Evolutionary conservation across 2,329 filamentous ascomycete genomes (phyloP).

Genomic region (Colletotrichum sp.): DNA sequence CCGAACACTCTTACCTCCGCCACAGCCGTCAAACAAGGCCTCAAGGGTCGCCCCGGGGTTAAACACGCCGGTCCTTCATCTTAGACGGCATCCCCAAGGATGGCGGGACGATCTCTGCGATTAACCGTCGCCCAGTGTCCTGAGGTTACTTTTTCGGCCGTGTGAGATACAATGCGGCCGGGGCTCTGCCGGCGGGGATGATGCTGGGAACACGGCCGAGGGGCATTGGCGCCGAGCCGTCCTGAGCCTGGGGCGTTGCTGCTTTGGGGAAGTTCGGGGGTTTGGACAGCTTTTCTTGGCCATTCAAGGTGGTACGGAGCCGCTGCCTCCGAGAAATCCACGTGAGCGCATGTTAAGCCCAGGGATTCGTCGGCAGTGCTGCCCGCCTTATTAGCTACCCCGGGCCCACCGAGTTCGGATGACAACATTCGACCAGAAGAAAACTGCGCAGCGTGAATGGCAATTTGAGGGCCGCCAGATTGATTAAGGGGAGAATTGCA

Average conservation of each 20-base stretch:
- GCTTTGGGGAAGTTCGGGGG: not conserved
- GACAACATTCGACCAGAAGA: not conserved
- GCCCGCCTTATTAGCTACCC: not conserved
- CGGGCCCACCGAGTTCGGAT: not conserved
- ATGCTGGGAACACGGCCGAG: constrained; percentile 7
- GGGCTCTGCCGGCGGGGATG: constrained; percentile 6
- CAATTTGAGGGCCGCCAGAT: not conserved
- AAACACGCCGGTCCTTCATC: not conserved
- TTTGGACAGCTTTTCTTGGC: not conserved
- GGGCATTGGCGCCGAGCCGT: constrained; percentile 14
- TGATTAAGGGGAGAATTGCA: constrained; percentile 9
- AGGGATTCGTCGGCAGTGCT: not conserved
- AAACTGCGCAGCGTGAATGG: not conserved
- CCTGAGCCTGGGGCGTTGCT: not conserved
- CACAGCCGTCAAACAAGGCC: not conserved
- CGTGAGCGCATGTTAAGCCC: not conserved
- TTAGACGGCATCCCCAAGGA: not conserved
- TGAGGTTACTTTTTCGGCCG: constrained; percentile 7
- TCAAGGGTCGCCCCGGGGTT: not conserved
- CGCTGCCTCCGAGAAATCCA: not conserved
- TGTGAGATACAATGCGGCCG: constrained; percentile 7
- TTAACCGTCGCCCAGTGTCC: not conserved
- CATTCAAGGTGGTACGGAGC: not conserved
- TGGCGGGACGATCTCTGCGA: not conserved
- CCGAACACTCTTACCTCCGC: not conserved